Evolutionary conservation across 148 eudicot genomes (phyloP), one percentile per base, ranked within the genome.

Genomic region (Arctostaphylos glauca): DNA sequence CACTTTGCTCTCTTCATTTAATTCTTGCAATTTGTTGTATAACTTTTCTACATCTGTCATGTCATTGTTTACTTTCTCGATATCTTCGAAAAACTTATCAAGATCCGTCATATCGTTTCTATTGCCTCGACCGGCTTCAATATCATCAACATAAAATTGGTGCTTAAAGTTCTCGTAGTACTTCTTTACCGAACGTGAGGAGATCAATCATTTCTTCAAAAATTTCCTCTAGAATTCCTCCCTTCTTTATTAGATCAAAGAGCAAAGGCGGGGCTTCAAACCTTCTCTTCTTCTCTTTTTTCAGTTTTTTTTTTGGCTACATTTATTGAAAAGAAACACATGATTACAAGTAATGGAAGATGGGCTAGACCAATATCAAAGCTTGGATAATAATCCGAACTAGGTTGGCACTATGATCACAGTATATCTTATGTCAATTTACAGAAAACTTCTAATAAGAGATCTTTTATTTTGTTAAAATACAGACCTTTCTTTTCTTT

Each of bases 41-140:
- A 94, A 85, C 75, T 81, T 87, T 60, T 86, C 94, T 0, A 94
- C 92, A 21, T 83, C 85, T 4, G 56, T 73, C 95, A 94, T 92
- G 87, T 91, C 95, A 4, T 82, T 83, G 82, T 94, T 94, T 56
- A 92, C 91, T 10, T 77, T 89, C 85, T 91, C 98, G 2, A 94
- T 93, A 31, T 90, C 94, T 15, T 85, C 85, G 53, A 94, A 94
- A 86, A 94, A 94, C 64, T 74, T 83, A 70, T 92, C 92, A 21
- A 94, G 98, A 78, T 90, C 88, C 10, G 82, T 81, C 0, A 74
- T 77, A 10, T 89, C 89, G 43, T 80, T 86, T 3, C 84, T 86
- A 0, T 75, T 13, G 46, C 47, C 66, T 9, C 75, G 77, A 10
- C 88, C 89, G 2, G 85, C 49, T 78, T 92, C 98, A 73, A 94